phyloP scores from a whole-genome alignment of 768 basidiomycete species.

The Daedaleopsis sinensis region DNA sequence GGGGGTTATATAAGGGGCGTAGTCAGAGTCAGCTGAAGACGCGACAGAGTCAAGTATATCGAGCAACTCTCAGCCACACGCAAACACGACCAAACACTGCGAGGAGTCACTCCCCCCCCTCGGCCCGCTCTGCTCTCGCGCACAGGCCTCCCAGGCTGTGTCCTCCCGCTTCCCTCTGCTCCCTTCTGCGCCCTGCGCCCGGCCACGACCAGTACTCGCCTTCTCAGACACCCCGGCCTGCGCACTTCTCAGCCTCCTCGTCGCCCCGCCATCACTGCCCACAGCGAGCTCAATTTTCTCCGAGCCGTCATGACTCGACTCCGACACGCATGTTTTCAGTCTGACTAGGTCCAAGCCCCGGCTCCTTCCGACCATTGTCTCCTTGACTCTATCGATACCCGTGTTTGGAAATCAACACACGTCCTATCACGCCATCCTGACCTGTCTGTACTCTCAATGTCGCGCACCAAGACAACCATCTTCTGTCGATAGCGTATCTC shows the following conservation, averaged over 20 bases:
- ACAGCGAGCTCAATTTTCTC: slow-evolving; percentile 1
- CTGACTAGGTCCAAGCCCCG: neutral
- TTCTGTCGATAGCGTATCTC: no score
- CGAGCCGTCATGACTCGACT: slow-evolving; percentile 6
- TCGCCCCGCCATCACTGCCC: slow-evolving; percentile 1
- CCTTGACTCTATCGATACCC: slow-evolving; percentile 1
- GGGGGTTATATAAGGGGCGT: slow-evolving; percentile 23
- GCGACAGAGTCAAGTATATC: slow-evolving; percentile 21
- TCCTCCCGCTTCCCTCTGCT: neutral
- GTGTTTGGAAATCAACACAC: neutral
- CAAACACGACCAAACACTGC: slow-evolving; percentile 20
- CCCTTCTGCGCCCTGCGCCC: no score
- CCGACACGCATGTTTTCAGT: neutral
- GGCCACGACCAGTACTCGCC: no score
- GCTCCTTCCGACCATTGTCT: neutral
- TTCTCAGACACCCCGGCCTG: no score
- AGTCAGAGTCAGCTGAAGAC: slow-evolving; percentile 22
- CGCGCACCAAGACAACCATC: neutral
- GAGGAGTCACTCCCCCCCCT: slow-evolving; percentile 12
- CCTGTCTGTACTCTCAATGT: neutral
- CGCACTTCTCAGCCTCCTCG: no score
- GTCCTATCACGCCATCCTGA: slow-evolving; percentile 1
- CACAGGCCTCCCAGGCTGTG: slow-evolving; percentile 1
- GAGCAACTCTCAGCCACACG: slow-evolving; percentile 13
- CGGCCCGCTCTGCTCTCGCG: neutral